Conservation (phyloP, 805 yeast genomes). For the Candida xyloterini region DNA sequence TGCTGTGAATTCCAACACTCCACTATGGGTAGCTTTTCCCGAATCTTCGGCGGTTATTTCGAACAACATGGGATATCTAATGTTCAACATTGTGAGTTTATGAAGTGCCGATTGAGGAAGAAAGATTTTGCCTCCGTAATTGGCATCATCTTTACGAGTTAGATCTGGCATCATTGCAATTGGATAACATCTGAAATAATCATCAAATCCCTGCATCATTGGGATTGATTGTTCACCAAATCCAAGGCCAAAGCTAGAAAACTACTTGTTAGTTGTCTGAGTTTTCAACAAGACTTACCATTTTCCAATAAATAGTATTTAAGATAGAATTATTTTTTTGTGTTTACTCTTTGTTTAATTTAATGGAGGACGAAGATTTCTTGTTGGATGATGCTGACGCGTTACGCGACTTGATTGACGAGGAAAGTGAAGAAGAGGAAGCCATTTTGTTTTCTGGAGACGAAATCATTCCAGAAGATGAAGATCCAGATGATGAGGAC, state of each 20-base stretch:
- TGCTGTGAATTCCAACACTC: slow-evolving; percentile 93
- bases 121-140: slow-evolving; percentile 94
- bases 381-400: slow-evolving; percentile 26
- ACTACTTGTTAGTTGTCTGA: slow-evolving; percentile 15
- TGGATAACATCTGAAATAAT: slow-evolving; percentile 90
- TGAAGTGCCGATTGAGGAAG: slow-evolving; percentile 90
- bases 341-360: neutral
- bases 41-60: slow-evolving; percentile 65
- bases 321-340: neutral
- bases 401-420: slow-evolving; percentile 26
- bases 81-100: slow-evolving; percentile 84
- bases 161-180: slow-evolving; percentile 83
- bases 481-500: slow-evolving; percentile 25
- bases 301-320: neutral
- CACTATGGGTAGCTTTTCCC: slow-evolving; percentile 70
- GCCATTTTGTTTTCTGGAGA: slow-evolving; percentile 13
- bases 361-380: slow-evolving; percentile 21
- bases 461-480: slow-evolving; percentile 23
- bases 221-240: slow-evolving; percentile 18
- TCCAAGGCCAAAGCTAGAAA: slow-evolving; percentile 26
- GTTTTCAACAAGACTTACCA: slow-evolving; percentile 6
- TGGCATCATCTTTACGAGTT: slow-evolving; percentile 69
- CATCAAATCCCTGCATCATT: slow-evolving; percentile 54
- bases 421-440: slow-evolving; percentile 20
- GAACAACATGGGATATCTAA: slow-evolving; percentile 95